A percentile compares a stretch with the other conserved stretches of the same genome.
Conservation (phyloP, 305 asterid genomes). For the Fraxinus paxiana region DNA sequence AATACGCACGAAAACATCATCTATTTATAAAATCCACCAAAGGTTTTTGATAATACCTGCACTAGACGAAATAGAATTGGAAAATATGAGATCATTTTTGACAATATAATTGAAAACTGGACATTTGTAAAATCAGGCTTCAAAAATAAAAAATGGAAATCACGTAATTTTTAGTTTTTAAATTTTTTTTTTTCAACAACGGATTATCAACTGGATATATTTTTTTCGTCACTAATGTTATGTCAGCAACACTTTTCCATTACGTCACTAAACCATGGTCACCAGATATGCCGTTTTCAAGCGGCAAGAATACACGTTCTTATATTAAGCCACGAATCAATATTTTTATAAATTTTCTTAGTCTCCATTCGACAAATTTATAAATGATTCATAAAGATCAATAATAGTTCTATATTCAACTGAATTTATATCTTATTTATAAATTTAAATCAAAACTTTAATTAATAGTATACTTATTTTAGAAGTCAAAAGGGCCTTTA, state of each 20-base stretch:
- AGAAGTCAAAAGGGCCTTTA: background rate
- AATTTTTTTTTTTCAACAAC: too few species aligned
- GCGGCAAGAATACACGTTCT: background rate
- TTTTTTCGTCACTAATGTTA: background rate
- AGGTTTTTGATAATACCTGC: background rate
- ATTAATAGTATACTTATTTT: too few species aligned
- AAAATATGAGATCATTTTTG: background rate
- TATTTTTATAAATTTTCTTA: background rate
- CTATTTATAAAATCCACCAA: background rate
- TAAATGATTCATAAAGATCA: background rate
- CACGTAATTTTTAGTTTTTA: too few species aligned
- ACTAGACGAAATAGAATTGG: background rate
- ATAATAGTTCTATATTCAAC: background rate
- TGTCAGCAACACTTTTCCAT: background rate
- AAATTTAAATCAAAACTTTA: background rate
- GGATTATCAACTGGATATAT: background rate
- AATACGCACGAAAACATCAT: background rate
- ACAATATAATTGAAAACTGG: background rate
- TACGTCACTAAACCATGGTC: background rate
- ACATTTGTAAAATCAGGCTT: background rate
- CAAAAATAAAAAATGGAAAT: background rate
- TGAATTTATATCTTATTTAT: background rate
- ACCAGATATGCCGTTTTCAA: background rate
- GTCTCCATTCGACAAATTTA: background rate
- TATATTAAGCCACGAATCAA: background rate